A percentile compares a stretch with the other conserved stretches of the same genome.
Evolutionary conservation across 441 rosid genomes (phyloP).

Genomic region (Euphorbia corollata): DNA sequence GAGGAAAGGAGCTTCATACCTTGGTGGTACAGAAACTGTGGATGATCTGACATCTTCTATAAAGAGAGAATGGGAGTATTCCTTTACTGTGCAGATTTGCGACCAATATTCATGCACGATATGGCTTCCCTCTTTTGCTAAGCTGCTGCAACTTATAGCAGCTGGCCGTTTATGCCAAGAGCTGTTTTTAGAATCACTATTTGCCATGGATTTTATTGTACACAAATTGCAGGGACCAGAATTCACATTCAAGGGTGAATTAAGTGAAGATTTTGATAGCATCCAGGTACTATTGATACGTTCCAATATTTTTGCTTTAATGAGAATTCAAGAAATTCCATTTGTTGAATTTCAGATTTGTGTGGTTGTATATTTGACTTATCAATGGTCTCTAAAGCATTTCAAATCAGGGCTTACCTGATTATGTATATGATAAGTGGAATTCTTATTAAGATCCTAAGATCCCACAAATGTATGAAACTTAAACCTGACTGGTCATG

Average conservation of each 20-base stretch:
- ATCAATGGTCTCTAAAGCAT: not conserved
- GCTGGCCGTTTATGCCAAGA: constrained; percentile 34
- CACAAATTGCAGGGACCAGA: constrained; percentile 80
- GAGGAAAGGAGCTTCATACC: constrained; percentile 43
- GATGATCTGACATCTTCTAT: constrained; percentile 32
- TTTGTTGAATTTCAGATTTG: not conserved
- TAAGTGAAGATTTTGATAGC: constrained; percentile 46
- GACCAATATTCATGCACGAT: constrained; percentile 68
- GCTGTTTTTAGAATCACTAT: constrained; percentile 38
- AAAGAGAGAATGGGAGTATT: constrained; percentile 77
- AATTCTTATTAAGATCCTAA: not conserved
- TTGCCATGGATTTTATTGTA: constrained; percentile 52
- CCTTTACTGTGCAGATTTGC: constrained; percentile 65
- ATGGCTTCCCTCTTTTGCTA: constrained; percentile 86
- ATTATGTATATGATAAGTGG: not conserved
- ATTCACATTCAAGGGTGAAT: constrained; percentile 52
- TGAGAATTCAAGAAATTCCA: not conserved
- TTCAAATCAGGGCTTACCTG: not conserved
- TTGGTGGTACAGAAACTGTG: constrained; percentile 26
- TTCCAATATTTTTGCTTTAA: constrained; percentile 14
- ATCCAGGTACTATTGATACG: constrained; percentile 56
- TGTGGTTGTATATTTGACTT: no score
- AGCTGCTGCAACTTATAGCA: constrained; percentile 45
- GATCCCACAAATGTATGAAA: not conserved
- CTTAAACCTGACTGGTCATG: not conserved